Conservation (phyloP, 495 filamentous ascomycete genomes). For the Parathielavia hyrcaniae region DNA sequence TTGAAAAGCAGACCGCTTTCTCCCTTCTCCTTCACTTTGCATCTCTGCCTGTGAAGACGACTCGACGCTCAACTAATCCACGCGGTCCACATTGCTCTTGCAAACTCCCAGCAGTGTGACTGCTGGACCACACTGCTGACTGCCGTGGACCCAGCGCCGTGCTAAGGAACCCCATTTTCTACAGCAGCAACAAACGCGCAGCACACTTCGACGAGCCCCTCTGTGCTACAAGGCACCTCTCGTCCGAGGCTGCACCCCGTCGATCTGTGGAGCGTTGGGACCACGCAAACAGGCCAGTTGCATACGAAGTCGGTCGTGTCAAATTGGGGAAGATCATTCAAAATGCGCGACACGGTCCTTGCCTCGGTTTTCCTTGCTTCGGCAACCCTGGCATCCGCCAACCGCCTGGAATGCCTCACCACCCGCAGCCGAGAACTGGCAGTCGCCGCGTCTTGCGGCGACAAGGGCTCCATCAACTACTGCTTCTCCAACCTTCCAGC, state of each 20-base stretch:
- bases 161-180: not conserved
- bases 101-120: not conserved
- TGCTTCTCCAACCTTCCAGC: slow-evolving; percentile 33
- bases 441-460: slow-evolving; percentile 33
- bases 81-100: not conserved
- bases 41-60: not conserved
- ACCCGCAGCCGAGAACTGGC: slow-evolving; percentile 30
- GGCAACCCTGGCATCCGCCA: slow-evolving; percentile 13
- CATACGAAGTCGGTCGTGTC: not conserved
- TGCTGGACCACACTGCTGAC: not conserved
- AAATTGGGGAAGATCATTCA: slow-evolving; percentile 2
- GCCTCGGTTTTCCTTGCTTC: slow-evolving; percentile 19
- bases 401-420: slow-evolving; percentile 32
- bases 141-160: not conserved
- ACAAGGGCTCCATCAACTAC: slow-evolving; percentile 31
- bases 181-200: not conserved
- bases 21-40: not conserved
- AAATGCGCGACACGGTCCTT: slow-evolving; percentile 18
- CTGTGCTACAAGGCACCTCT: not conserved
- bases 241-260: not conserved
- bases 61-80: not conserved
- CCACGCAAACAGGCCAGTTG: not conserved
- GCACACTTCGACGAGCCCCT: not conserved
- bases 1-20: not conserved
- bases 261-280: not conserved